Evolutionary conservation across 2,329 filamentous ascomycete species (phyloP).

Genomic region (Sporothrix brunneoviolacea): DNA sequence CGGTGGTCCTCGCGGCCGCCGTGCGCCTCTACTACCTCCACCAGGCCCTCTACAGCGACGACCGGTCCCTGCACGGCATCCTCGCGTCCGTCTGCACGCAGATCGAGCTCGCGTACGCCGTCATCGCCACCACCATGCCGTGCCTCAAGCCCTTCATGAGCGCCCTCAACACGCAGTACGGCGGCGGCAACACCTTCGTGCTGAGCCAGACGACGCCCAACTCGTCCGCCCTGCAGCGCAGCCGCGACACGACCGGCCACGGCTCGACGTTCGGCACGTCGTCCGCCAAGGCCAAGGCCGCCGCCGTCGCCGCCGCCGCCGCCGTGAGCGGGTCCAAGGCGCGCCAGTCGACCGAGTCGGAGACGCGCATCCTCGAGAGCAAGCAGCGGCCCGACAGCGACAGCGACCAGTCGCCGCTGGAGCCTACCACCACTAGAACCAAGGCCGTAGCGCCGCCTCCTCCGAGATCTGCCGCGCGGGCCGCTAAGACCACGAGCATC

Average conservation of each 20-base stretch:
- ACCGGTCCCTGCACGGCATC: constrained; percentile 31
- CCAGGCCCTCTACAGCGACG: constrained; percentile 24
- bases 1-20: constrained; percentile 32
- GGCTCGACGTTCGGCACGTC: neutral
- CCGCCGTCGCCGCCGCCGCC: neutral
- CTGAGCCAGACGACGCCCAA: constrained; percentile 11
- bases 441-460: too few species aligned
- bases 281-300: constrained; percentile 10
- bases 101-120: constrained; percentile 33
- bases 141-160: constrained; percentile 38
- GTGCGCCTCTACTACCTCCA: constrained; percentile 33
- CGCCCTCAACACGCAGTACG: constrained; percentile 28
- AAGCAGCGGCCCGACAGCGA: neutral
- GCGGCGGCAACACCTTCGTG: constrained; percentile 18
- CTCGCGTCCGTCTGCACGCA: constrained; percentile 31
- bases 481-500: neutral
- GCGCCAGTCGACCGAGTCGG: constrained; percentile 11
- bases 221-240: constrained; percentile 5
- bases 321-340: neutral
- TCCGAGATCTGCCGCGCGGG: too few species aligned
- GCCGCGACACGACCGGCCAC: constrained; percentile 1
- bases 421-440: too few species aligned
- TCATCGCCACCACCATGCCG: constrained; percentile 35
- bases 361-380: constrained; percentile 1
- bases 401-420: neutral